A percentile compares a stretch with the other conserved stretches of the same genome.
Conservation (phyloP, 176 grass and related monocot species). For the Paspalum notatum region DNA sequence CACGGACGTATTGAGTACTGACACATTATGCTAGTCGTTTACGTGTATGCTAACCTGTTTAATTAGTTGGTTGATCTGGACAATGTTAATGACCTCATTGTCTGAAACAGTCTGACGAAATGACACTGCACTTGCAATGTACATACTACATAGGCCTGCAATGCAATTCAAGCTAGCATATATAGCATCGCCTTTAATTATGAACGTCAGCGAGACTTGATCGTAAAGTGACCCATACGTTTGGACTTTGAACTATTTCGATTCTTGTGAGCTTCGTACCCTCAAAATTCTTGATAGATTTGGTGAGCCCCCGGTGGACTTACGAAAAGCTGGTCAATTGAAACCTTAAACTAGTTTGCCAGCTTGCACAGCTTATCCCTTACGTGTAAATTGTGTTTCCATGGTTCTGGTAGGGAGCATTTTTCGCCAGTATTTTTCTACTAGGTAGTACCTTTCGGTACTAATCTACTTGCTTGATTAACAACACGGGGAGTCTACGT, state of each 20-base stretch:
- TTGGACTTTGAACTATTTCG: neutral
- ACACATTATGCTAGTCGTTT: neutral
- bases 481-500: neutral
- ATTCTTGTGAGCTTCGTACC: neutral
- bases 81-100: neutral
- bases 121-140: conserved; percentile 4
- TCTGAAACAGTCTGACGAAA: conserved; percentile 15
- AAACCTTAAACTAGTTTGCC: neutral
- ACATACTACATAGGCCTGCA: neutral
- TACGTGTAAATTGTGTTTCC: neutral
- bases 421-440: neutral
- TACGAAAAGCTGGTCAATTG: conserved; percentile 6
- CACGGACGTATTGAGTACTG: neutral
- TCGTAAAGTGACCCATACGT: neutral
- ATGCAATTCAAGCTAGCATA: neutral
- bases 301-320: neutral
- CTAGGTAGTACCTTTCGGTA: neutral
- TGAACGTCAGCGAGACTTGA: neutral
- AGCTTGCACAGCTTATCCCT: neutral
- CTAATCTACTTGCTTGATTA: neutral
- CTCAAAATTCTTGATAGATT: neutral
- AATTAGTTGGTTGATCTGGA: conserved; percentile 16
- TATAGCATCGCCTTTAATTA: neutral
- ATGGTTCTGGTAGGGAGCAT: neutral
- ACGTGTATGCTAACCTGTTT: neutral